Evolutionary conservation across 805 yeast genomes (phyloP), one percentile per base, ranked within the genome.

Genomic region (Cyberlindnera amylophila): DNA sequence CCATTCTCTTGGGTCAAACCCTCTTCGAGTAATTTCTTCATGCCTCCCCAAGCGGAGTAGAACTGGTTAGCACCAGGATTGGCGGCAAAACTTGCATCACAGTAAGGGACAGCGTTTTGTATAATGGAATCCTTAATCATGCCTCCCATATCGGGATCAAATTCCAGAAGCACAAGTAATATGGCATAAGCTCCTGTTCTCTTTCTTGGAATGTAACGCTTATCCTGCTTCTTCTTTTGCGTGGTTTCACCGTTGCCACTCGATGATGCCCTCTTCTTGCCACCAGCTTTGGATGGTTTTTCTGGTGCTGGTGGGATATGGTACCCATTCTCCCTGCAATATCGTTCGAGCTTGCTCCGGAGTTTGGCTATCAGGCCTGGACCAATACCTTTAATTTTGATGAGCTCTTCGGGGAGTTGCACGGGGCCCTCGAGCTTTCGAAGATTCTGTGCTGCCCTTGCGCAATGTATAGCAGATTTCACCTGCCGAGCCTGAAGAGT

Each of bases 171-270:
- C 0, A 81, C 81, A 15, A 87, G 47, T 15, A 89, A 53, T 8
- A 89, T 83, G 0, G 93, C 96, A 65, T 86, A 90, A 0, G 86
- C 95, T 1, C 96, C 96, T 0, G 93, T 79, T 28, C 90, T 65
- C 46, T 79, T 77, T 36, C 69, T 71, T 0, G 97, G 97, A 0
- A 88, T 71, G 59, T 85, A 88, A 29, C 63, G 68, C 23, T 53
- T 56, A n/a, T 44, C 41, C 44, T 57, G 38, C 36, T 46, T 46
- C 47, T 51, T 58, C 43, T 55, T 61, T 10, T 41, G 47, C 10
- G 41, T 38, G 32, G 10, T 23, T 13, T 7, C 46, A 11, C 42
- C 39, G 12, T 29, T 38, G 10, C 14, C 38, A 14, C 10, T 31
- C 15, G 27, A 26, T 8, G 29, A 31, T n/a, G 9, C 33, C 36